phyloP scores from a whole-genome alignment of 352 stramenopile species.

The Paralagenidium karlingii region DNA sequence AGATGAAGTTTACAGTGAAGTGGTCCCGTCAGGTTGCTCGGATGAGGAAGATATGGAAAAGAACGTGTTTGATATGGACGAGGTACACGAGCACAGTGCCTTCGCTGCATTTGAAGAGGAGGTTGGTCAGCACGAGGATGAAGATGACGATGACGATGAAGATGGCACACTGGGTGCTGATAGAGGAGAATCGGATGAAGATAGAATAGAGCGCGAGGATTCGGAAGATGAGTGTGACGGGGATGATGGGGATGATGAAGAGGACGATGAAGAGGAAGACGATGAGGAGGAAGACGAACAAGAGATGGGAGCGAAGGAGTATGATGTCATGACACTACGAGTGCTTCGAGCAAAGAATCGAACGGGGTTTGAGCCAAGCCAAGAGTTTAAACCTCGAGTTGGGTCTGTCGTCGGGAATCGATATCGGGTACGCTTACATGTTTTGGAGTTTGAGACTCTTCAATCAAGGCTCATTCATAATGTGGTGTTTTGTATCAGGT shows the following conservation, averaged over 20 bases:
- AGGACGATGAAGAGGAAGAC: constrained; percentile 15
- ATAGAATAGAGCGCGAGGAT: constrained; percentile 10
- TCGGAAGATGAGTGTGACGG: constrained; percentile 47
- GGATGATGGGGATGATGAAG: constrained; percentile 7
- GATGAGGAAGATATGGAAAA: constrained; percentile 20
- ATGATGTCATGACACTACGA: constrained; percentile 55
- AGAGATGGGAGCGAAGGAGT: constrained; percentile 28
- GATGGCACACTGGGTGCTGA: neutral
- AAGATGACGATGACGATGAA: too few relatives aligned
- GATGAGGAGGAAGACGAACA: constrained; percentile 23
- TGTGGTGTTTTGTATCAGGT: constrained; percentile 15
- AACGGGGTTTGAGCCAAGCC: constrained; percentile 69
- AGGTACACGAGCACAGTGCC: too few relatives aligned
- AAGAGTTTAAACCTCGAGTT: constrained; percentile 51
- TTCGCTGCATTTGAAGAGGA: too few relatives aligned
- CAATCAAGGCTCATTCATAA: neutral
- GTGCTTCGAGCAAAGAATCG: constrained; percentile 69
- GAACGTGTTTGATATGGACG: constrained; percentile 9
- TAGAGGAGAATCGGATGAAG: constrained; percentile 9
- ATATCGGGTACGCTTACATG: constrained; percentile 31
- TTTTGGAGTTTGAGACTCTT: neutral
- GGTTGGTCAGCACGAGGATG: constrained; percentile 28
- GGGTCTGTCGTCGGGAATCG: constrained; percentile 38
- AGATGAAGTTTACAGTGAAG: constrained; percentile 75
- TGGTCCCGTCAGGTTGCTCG: constrained; percentile 47